Evolutionary conservation across 306 rosid genomes (phyloP), one percentile per base, ranked within the genome.

Genomic region (Citrullus amarus): DNA sequence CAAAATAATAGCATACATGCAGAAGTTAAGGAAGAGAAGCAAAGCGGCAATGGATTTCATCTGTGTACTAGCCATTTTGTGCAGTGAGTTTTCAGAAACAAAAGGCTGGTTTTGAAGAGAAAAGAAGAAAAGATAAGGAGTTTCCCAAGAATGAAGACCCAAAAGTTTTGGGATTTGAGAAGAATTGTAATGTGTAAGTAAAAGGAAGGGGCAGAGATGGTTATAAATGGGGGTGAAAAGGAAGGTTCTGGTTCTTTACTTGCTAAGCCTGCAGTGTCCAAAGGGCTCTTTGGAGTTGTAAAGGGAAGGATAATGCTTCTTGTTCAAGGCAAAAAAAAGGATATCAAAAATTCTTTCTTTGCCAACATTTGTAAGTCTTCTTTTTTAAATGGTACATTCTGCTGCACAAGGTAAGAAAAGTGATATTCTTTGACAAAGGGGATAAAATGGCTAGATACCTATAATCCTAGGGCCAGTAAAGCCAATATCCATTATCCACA

Each of bases 1-100:
- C 75, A 96, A 79, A 28, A 96, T 85, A 13, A 96, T 77, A 66
- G 80, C 98, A 83, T 91, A 93, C 99, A 96, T 96, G 87, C 98
- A 92, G 77, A 91, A 91, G 73, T 96, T 96, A 13, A 96, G 92
- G 8, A 38, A 56, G 86, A 96, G 82, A 87, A 96, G 98, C 78
- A 96, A 67, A 1, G 90, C 81, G 6, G 97, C 99, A 30, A 87
- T 41, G 1, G 92, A 43, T 79, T 96, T 93, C 87, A 93, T 53
- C 85, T 88, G 88, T 9, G 71, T 80, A 58, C 34, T 81, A 12
- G 94, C 98, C 99, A 96, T 22, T 92, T 74, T 74, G 62, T 0
- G 9, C 77, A 73, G 59, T 6, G 46, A 13, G 41, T 32, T 48
- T 48, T 36, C 14, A 51, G 57, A 77, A 62, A 28, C 54, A 68